These are phyloP conservation scores for Stentor roeselii DNA, from an alignment of 73 alveolate genomes.

Conservation along the genomic window DNA sequence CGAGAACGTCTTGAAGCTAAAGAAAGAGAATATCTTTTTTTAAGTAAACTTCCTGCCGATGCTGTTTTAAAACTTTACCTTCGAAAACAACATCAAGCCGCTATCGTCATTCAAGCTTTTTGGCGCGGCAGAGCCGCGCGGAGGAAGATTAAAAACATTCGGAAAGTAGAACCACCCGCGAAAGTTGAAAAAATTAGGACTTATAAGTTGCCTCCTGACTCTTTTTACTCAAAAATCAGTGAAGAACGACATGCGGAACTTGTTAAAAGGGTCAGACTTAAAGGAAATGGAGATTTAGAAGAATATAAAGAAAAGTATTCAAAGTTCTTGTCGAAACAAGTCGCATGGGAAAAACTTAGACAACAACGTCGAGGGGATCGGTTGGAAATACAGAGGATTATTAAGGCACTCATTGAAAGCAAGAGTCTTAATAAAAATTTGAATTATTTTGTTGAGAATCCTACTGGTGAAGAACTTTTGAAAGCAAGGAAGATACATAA, in stretches of 20 bases:
- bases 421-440: neutral
- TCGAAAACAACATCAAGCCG: conserved; percentile 9
- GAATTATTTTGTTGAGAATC: neutral
- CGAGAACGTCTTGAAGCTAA: conserved; percentile 23
- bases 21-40: conserved; percentile 25
- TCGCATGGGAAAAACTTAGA: conserved; percentile 29
- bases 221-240: neutral
- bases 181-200: no score
- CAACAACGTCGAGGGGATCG: neutral
- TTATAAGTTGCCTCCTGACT: neutral
- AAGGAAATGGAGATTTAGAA: conserved; percentile 43
- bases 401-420: neutral
- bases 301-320: conserved; percentile 40
- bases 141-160: neutral
- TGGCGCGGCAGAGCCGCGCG: neutral
- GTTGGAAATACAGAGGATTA: neutral
- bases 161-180: neutral
- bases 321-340: conserved; percentile 39
- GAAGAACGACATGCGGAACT: conserved; percentile 2
- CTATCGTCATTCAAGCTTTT: conserved; percentile 10
- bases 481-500: conserved; percentile 12
- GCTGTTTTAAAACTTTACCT: neutral
- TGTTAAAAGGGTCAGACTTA: conserved; percentile 11
- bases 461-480: neutral
- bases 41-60: conserved; percentile 21